phyloP scores from a whole-genome alignment of 1,284 basidiomycete genomes.

The Marasmius tenuissimus region DNA sequence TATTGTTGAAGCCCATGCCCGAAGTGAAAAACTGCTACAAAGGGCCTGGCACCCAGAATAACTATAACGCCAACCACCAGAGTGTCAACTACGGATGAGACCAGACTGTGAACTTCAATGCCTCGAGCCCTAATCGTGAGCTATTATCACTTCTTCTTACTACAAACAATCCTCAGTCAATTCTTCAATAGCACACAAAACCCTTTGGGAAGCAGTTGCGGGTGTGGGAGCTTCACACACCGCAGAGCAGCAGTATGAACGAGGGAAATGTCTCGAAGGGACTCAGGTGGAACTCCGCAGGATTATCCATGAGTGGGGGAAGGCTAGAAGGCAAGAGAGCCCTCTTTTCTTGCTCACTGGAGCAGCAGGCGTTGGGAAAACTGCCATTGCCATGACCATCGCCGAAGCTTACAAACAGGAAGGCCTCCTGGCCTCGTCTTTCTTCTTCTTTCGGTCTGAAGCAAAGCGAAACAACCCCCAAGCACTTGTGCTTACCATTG shows the following conservation, averaged over 20 bases:
- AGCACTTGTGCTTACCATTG: constrained; percentile 3
- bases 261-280: constrained; percentile 9
- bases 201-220: not conserved
- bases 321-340: not conserved
- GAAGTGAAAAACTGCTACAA: no score
- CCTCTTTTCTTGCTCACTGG: constrained; percentile 17
- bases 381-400: constrained; percentile 18
- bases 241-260: not conserved
- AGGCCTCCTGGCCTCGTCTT: constrained; percentile 9
- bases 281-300: constrained; percentile 13
- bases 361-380: constrained; percentile 17
- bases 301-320: constrained; percentile 12
- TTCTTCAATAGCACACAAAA: not conserved
- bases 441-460: constrained; percentile 14
- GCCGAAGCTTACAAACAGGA: constrained; percentile 5
- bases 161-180: no score
- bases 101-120: no score
- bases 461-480: not conserved
- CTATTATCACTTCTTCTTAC: no score
- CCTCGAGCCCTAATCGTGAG: no score
- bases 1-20: no score
- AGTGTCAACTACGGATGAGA: no score
- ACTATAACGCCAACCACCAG: no score
- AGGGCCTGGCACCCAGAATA: no score
- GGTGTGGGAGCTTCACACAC: not conserved